These are phyloP conservation scores for Vaccinium corymbosum DNA, from an alignment of 148 eudicot species.

Conservation along the genomic window DNA sequence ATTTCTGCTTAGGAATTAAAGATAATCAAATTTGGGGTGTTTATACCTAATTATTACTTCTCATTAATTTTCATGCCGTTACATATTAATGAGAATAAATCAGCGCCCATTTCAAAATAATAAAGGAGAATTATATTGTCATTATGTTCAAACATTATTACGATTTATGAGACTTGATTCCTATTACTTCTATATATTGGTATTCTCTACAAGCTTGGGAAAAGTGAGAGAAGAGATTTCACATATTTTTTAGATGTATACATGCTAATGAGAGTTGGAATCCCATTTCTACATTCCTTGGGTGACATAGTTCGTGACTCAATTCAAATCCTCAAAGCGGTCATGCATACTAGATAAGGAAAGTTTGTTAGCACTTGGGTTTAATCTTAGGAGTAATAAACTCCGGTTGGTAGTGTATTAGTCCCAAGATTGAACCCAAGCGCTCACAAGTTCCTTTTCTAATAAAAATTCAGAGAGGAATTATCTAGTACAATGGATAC, in stretches of 20 bases:
- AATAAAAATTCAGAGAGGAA: no score
- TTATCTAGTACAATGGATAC: no score
- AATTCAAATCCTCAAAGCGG: neutral
- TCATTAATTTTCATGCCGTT: no score
- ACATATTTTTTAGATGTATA: no score
- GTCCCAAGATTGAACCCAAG: neutral
- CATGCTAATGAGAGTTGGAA: neutral
- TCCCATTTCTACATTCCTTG: neutral
- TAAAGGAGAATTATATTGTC: neutral
- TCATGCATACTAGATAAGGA: neutral
- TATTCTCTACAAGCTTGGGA: neutral
- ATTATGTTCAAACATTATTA: neutral
- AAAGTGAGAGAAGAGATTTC: neutral
- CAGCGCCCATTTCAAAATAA: neutral
- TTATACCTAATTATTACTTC: no score
- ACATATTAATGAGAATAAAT: no score
- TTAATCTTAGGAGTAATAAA: neutral
- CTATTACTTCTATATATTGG: neutral
- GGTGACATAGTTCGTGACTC: no score
- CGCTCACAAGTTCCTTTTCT: neutral
- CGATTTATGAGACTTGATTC: neutral
- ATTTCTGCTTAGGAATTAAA: no score
- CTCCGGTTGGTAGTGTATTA: neutral
- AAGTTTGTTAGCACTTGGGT: neutral
- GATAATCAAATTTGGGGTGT: no score